These are phyloP conservation scores for Suhomyces sp. DNA, from an alignment of 805 yeast species.

Conservation along the genomic window DNA sequence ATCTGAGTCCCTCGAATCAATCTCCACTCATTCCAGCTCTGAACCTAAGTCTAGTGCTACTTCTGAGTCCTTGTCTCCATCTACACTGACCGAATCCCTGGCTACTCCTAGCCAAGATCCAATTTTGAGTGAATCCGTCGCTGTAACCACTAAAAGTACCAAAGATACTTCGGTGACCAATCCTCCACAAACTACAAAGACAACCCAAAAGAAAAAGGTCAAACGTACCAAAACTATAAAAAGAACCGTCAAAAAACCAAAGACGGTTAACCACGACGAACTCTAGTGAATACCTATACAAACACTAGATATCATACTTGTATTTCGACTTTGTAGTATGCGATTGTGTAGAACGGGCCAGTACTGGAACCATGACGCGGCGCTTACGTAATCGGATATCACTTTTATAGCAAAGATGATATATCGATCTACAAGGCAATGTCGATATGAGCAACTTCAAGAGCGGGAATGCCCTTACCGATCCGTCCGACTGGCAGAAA, in stretches of 20 bases:
- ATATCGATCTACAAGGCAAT: not conserved
- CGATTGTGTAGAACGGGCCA: not conserved
- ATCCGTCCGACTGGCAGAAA: slow-evolving; percentile 67
- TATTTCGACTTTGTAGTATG: not conserved
- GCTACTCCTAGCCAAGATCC: not conserved
- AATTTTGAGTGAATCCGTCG: not conserved
- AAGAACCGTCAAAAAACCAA: slow-evolving; percentile 1
- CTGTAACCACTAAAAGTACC: not conserved
- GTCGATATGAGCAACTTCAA: slow-evolving; percentile 1
- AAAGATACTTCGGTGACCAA: not conserved
- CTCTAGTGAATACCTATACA: not conserved
- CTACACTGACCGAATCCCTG: not conserved
- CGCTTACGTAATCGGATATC: not conserved
- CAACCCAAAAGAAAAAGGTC: not conserved
- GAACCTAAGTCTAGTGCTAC: not conserved
- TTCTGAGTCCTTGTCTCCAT: not conserved
- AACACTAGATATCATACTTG: not conserved
- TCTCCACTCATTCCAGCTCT: not conserved
- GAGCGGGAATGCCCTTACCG: slow-evolving; percentile 37
- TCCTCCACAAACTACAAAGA: not conserved
- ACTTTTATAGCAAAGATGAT: not conserved
- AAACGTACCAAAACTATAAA: not conserved
- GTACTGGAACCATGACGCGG: not conserved
- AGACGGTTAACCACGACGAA: not conserved
- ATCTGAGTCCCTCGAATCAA: not conserved